Base-by-base conservation (phyloP, 1,284 basidiomycete species). In the Pterulicium gracile region DNA sequence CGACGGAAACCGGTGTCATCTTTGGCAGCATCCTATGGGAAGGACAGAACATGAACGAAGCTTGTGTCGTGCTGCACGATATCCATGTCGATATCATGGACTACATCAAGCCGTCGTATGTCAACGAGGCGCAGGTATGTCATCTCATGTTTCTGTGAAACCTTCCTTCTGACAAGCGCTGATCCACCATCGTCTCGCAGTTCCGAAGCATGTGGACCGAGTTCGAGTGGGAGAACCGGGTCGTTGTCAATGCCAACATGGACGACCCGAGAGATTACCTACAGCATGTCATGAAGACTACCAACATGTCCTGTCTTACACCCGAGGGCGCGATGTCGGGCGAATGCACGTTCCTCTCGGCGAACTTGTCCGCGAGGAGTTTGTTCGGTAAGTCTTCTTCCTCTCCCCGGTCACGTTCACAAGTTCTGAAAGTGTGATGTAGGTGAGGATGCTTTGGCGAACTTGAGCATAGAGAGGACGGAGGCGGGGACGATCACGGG, bases 1-100 rank as follows among this genome's bases (percentile, higher is more conserved):
- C 90, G 14, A 98, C 95, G 3, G 95, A 98, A 65, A 98, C 95
- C 1, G 95, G 95, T 34, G 93, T 97, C 52, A 97, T 98, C 57
- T 98, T 98, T 56, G 95, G 95, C 35, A 96, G 94, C 63, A 97
- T 98, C 54, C 81, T 96, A 15, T 99, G 96, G 84, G 91, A 95
- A 55, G 88, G 88, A n/a, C 81, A 82, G 3, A 88, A 84, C 42
- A 81, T 93, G 55, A 74, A 82, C 0, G 90, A 95, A 59, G 81
- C 81, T 43, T 91, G 82, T 64, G 92, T 91, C 32, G 94, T 98
- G 43, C 65, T 98, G 58, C 97, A 93, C 63, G 95, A 98, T 65
- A 94, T 98, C 50, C 93, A 98, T 65, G 91, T 98, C 54, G 96
- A 98, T 64, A 98, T 98, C 55, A 95, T 98, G 88, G 95, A 98